Base-by-base conservation (phyloP, 1,284 basidiomycete species). In the Chalciporus sp. region DNA sequence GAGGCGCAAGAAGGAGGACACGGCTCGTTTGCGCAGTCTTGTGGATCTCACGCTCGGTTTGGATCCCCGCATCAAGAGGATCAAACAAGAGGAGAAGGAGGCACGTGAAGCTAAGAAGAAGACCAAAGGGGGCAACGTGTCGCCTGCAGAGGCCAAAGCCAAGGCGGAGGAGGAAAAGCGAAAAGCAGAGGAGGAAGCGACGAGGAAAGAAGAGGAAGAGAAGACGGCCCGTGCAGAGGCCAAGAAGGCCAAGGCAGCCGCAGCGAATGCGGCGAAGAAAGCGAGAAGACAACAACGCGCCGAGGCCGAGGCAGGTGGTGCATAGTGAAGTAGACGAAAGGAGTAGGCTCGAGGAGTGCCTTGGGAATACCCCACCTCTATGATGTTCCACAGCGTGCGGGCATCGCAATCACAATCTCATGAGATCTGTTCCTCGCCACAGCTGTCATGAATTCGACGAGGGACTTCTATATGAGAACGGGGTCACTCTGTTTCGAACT, bases 1-100 rank as follows among this genome's bases (percentile, higher is more conserved):
- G 2, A 85, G 94, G 53, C 83, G 94, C 74, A 99, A 99, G 83
- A 98, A 98, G 83, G 97, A 98, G 68, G 97, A 99, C 76, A 98
- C 87, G 54, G 90, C 94, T 3, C 90, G 95, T 65, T 74, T 98
- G 39, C 88, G 97, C 53, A 80, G 79, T 47, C 80, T 98, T 26
- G 94, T 99, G 47, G 97, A 99, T 77, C 78, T 89, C 55, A 86
- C 94, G 9, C 82, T 98, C 52, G 82, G 84, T 55, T 70, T 88
- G 58, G 96, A 99, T 72, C 96, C 96, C 28, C 92, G 96, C 59
- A 98, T 99, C 81, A 98, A 96, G 79, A 83, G 92, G 59, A 97
- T 98, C 81, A 97, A 96, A 74, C 89, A 94, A 61, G 88, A 97
- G 67, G 96, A 98, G 76, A 98, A 98, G 73, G 94, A 92, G 55